Evolutionary conservation across 116 monocot genomes (phyloP).

Genomic region (Dioscorea cayenensis): DNA sequence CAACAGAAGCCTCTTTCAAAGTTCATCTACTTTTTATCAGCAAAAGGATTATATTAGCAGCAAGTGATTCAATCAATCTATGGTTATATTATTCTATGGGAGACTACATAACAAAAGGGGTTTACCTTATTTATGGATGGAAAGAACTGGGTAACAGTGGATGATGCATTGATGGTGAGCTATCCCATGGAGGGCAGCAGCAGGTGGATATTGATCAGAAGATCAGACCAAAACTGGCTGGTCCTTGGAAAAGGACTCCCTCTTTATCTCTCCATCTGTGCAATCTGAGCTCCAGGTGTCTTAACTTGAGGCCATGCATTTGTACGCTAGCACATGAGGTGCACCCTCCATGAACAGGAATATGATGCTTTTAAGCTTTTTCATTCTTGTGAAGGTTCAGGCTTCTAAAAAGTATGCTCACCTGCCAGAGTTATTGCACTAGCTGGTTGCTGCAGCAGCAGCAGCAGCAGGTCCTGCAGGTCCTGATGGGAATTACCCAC

Average conservation of each 20-base stretch:
- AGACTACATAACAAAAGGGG: no score
- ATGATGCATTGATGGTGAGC: neutral
- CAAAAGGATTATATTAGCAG: no score
- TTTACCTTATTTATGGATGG: no score
- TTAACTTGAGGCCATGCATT: slow-evolving; percentile 9
- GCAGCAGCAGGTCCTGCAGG: neutral
- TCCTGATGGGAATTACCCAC: neutral
- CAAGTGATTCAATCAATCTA: no score
- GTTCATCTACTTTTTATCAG: no score
- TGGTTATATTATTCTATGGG: no score
- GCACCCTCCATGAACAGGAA: neutral
- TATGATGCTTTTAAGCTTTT: neutral
- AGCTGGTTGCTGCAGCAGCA: neutral
- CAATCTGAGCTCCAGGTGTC: neutral
- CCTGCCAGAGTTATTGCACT: neutral
- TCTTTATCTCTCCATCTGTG: neutral
- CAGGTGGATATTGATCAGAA: neutral
- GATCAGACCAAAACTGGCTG: slow-evolving; percentile 3
- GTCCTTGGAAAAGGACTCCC: slow-evolving; percentile 19
- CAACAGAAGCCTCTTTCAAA: no score
- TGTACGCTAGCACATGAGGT: slow-evolving; percentile 11
- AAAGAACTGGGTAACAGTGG: no score
- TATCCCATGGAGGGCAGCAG: neutral
- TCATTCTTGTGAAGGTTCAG: neutral
- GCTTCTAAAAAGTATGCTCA: neutral